Conservation (phyloP, 2,329 filamentous ascomycete genomes). For the Capronia americana region DNA sequence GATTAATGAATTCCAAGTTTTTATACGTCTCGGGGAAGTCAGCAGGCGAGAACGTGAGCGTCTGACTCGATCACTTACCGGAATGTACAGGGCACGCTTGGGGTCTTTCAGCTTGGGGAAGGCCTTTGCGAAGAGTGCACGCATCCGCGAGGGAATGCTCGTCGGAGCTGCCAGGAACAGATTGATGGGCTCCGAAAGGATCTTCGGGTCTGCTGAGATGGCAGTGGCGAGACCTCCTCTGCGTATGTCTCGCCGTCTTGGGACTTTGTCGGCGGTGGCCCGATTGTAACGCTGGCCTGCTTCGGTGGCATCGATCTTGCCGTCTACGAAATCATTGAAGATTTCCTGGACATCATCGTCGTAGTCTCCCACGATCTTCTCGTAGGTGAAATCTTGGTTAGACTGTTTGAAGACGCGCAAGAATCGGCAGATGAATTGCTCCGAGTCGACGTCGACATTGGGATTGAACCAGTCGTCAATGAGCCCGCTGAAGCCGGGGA, state of each 20-base stretch:
- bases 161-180: conserved; percentile 29
- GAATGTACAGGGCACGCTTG: conserved; percentile 31
- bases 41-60: background rate
- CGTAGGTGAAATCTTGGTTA: conserved; percentile 32
- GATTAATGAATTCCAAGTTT: conserved; percentile 33
- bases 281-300: conserved; percentile 29
- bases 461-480: conserved; percentile 36
- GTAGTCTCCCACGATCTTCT: conserved; percentile 32
- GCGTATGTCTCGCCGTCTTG: conserved; percentile 21
- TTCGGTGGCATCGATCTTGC: conserved; percentile 32
- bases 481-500: conserved; percentile 28
- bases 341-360: conserved; percentile 30
- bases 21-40: conserved; percentile 27
- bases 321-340: conserved; percentile 36
- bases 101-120: conserved; percentile 29
- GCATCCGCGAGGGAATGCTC: conserved; percentile 33
- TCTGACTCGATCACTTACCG: conserved; percentile 14
- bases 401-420: conserved; percentile 33
- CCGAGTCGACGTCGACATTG: conserved; percentile 29
- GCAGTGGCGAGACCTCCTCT: conserved; percentile 23
- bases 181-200: conserved; percentile 24
- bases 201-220: conserved; percentile 24
- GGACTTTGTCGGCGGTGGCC: conserved; percentile 17
- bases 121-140: conserved; percentile 26
- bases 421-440: conserved; percentile 34